Evolutionary conservation across 352 stramenopile species (phyloP).

Genomic region (Peronospora destructor): DNA sequence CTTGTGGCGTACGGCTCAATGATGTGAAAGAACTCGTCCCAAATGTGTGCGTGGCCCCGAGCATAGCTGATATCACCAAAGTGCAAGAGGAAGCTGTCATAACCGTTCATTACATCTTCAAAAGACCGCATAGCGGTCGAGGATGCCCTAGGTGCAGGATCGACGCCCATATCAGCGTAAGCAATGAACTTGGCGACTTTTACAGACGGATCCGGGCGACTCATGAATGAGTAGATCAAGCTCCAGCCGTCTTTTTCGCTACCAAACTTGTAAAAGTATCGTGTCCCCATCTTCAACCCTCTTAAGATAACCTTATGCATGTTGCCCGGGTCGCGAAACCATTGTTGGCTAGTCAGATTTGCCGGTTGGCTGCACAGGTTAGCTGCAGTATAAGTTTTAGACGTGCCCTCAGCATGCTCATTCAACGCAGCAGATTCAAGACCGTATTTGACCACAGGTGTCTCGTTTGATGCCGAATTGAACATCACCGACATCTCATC

Average conservation of each 20-base stretch:
- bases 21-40: conserved; percentile 72
- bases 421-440: conserved; percentile 24
- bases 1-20: conserved; percentile 62
- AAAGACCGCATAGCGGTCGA: conserved; percentile 60
- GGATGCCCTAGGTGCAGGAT: conserved; percentile 44
- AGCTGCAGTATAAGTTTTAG: conserved; percentile 51
- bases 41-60: conserved; percentile 46
- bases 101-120: conserved; percentile 58
- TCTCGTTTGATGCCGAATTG: conserved; percentile 58
- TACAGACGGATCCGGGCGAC: conserved; percentile 26
- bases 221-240: conserved; percentile 53
- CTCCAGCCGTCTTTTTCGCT: conserved; percentile 75
- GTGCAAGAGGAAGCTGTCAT: conserved; percentile 64
- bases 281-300: conserved; percentile 27
- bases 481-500: conserved; percentile 78
- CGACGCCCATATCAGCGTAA: conserved; percentile 77
- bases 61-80: conserved; percentile 78
- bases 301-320: conserved; percentile 77
- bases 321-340: conserved; percentile 69
- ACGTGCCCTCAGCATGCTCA: conserved; percentile 31
- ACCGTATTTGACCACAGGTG: conserved; percentile 43
- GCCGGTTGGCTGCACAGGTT: conserved; percentile 65
- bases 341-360: conserved; percentile 51
- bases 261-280: conserved; percentile 78
- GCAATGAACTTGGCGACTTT: conserved; percentile 65